Conservation (phyloP, 768 basidiomycete species). For the Suillus ampliporus region DNA sequence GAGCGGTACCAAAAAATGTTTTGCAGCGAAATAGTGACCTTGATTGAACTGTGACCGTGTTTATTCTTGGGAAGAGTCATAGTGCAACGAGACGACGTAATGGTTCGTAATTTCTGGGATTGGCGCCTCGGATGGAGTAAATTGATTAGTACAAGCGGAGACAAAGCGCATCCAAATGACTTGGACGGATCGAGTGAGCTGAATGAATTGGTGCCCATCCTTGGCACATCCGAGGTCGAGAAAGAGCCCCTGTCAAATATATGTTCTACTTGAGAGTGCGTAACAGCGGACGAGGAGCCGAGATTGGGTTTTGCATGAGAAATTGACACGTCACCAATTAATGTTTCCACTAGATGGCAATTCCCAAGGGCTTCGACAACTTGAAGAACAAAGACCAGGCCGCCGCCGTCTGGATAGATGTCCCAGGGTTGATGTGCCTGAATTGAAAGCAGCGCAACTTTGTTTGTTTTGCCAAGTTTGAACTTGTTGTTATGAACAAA, state of each 20-base stretch:
- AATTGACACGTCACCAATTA: constrained; percentile 11
- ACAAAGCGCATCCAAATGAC: no score
- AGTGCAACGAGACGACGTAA: not conserved
- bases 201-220: no score
- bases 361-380: not conserved
- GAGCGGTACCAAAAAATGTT: not conserved
- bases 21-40: no score
- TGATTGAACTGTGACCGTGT: not conserved
- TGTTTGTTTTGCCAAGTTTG: not conserved
- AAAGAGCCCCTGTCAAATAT: not conserved
- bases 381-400: not conserved
- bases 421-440: no score
- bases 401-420: no score
- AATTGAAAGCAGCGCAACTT: no score
- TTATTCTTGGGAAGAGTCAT: not conserved
- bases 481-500: not conserved
- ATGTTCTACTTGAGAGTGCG: not conserved
- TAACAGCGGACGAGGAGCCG: not conserved
- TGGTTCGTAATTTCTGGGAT: not conserved
- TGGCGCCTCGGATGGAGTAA: not conserved
- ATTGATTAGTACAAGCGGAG: no score
- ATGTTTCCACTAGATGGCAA: not conserved
- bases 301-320: not conserved
- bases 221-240: no score
- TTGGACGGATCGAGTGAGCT: no score